These are phyloP conservation scores for Vararia minispora DNA, from an alignment of 768 basidiomycete species.

Conservation along the genomic window DNA sequence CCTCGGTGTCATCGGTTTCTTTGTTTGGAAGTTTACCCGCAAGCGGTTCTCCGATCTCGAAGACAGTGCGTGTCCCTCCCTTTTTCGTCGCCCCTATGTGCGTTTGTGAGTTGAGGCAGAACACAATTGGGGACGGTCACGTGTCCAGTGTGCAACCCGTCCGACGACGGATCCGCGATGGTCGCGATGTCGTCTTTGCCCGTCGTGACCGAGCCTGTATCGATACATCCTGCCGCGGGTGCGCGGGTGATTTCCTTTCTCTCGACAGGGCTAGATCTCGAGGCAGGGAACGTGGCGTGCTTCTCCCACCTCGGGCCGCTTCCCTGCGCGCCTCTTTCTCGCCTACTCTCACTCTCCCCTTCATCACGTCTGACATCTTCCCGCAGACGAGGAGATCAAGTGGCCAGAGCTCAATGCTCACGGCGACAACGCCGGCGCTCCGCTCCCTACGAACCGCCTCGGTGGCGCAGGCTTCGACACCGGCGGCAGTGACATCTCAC, in stretches of 20 bases:
- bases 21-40: conserved; percentile 79
- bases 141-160: no score
- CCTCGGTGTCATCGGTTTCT: conserved; percentile 60
- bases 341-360: conserved; percentile 4
- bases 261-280: no score
- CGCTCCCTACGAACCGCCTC: conserved; percentile 59
- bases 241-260: no score
- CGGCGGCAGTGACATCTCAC: conserved; percentile 46
- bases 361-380: conserved; percentile 7
- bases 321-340: conserved; percentile 6
- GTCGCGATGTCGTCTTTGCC: no score
- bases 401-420: conserved; percentile 83
- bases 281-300: no score
- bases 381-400: conserved; percentile 71
- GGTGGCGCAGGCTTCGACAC: conserved; percentile 69
- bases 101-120: background rate
- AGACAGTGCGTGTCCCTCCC: conserved; percentile 46
- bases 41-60: conserved; percentile 65
- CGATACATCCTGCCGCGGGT: no score
- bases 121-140: no score
- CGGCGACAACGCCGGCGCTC: conserved; percentile 21
- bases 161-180: no score
- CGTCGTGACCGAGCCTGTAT: no score
- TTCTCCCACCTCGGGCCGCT: no score
- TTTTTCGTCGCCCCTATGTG: conserved; percentile 1